phyloP scores from a whole-genome alignment of 306 rosid species.

The Cicer chorassanicum region DNA sequence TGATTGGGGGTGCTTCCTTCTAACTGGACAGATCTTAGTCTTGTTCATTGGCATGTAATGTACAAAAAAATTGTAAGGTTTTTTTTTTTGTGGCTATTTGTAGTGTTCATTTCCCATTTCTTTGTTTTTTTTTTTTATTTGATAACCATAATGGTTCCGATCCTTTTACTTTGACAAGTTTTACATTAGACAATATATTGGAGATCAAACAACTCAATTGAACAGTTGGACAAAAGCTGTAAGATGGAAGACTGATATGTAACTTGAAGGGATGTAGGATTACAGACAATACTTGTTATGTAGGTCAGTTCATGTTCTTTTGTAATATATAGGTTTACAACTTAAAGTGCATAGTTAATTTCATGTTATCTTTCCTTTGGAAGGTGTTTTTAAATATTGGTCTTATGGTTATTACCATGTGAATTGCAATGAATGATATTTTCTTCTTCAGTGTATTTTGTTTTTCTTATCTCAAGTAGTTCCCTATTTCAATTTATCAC shows the following conservation, averaged over 20 bases:
- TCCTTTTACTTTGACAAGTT: slow-evolving; percentile 58
- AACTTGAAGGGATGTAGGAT: slow-evolving; percentile 65
- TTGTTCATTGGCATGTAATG: slow-evolving; percentile 50
- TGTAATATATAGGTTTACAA: slow-evolving; percentile 54
- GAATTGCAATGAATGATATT: slow-evolving; percentile 44
- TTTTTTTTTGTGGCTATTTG: slow-evolving; percentile 46
- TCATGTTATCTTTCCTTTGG: slow-evolving; percentile 46
- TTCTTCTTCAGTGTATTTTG: slow-evolving; percentile 16
- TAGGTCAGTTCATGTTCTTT: slow-evolving; percentile 57
- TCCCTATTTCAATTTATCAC: slow-evolving; percentile 6
- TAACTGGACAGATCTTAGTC: slow-evolving; percentile 48
- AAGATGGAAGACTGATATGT: slow-evolving; percentile 62
- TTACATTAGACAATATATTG: slow-evolving; percentile 57
- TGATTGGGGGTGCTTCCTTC: slow-evolving; percentile 41
- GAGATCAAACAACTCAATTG: slow-evolving; percentile 59
- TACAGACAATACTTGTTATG: slow-evolving; percentile 53
- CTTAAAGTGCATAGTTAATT: slow-evolving; percentile 52
- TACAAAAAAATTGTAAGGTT: slow-evolving; percentile 54
- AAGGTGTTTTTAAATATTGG: slow-evolving; percentile 40
- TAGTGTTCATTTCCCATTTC: slow-evolving; percentile 51
- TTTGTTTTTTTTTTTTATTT: slow-evolving; percentile 48
- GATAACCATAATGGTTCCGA: slow-evolving; percentile 52
- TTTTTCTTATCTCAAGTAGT: slow-evolving; percentile 3
- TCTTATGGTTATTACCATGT: slow-evolving; percentile 39
- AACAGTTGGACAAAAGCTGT: slow-evolving; percentile 63